Evolutionary conservation across 2,329 filamentous ascomycete genomes (phyloP), one percentile per base, ranked within the genome.

Genomic region (Fusarium cyanostomum): DNA sequence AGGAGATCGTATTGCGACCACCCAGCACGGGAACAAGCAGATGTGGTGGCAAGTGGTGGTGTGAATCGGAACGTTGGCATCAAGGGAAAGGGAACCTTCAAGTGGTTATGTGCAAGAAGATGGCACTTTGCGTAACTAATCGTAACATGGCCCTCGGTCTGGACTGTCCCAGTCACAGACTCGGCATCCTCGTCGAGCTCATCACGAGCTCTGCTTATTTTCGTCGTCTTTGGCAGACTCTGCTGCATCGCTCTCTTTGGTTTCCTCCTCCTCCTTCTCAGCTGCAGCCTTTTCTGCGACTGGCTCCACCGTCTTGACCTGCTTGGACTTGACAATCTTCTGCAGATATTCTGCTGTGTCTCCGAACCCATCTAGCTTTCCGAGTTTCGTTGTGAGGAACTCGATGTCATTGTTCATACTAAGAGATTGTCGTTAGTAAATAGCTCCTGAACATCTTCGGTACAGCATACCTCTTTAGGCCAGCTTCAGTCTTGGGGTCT

Each of bases 351-450:
- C 84, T 27, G 91, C 92, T 3, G 92, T 81, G 65, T 93, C 89
- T 9, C 85, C 89, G 57, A 92, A 92, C 2, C 92, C 92, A 49
- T 95, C 89, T 34, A 97, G 85, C 72, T 92, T 93, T 66, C 86
- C 83, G 7, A 97, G 83, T 66, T 88, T 89, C 1, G 83, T 78
- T 44, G 87, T 84, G 69, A 97, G 89, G 66, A 88, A 86, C 53
- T 93, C 87, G 13, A 92, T 84, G 71, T 97, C 93, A 42, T 84
- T 84, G 44, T 92, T 80, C 81, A 97, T 89, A 72, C 92, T 95
- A 63, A 10, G 8, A 10, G 8, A 16, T 18, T 13, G 30, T 35
- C 26, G 54, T 71, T 59, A 73, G 58, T 43, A 12, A 28, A n/a
- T 37, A 16, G 7, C 10, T 21, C 13, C 8, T 15, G 9, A 5